Evolutionary conservation across 2,329 filamentous ascomycete species (phyloP), one percentile per base, ranked within the genome.

Genomic region (Aspergillus sp.): DNA sequence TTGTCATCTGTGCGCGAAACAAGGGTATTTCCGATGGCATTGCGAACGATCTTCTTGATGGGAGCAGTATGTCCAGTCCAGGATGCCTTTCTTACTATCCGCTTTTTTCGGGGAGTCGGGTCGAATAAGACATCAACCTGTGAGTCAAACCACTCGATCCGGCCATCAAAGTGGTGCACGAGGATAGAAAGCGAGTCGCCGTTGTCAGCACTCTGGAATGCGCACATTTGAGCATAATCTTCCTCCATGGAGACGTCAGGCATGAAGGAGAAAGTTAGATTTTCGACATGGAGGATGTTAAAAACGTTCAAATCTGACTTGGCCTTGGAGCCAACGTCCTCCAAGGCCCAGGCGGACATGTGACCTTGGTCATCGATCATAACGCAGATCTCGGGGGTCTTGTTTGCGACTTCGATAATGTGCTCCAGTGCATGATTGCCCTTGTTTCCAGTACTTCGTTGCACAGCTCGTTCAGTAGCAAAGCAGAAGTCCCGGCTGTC

Each of bases 331-430:
- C 88, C 87, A 17, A 95, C 82, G 64, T 93, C 92, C 68, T 97
- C 92, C 51, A 99, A 74, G 0, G 90, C 93, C 89, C 93, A 96
- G 0, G 90, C 90, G 38, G 89, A 91, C 87, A 97, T 90, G 59
- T 86, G 85, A 1, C 93, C 93, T 45, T 81, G 77, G n/a, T 86
- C 85, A 70, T 97, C 90, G 45, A 96, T 78, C 8, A 93, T 85
- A 20, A 97, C 80, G 60, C 91, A 94, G 2, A 99, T 83, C 67
- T 99, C 94, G 0, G 92, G 90, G 51, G 82, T 88, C 48, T 87
- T 86, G 56, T 93, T 94, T 9, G 90, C 90, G 60, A 96, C 82
- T 60, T 91, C 88, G 41, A 95, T 87, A 4, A 97, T 76, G 65
- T 95, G 90, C 60, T 94, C 87, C 47, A 96, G 76, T 5, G 89